These are phyloP conservation scores for Corylus heterophylla DNA, from an alignment of 306 rosid genomes.

Conservation along the genomic window DNA sequence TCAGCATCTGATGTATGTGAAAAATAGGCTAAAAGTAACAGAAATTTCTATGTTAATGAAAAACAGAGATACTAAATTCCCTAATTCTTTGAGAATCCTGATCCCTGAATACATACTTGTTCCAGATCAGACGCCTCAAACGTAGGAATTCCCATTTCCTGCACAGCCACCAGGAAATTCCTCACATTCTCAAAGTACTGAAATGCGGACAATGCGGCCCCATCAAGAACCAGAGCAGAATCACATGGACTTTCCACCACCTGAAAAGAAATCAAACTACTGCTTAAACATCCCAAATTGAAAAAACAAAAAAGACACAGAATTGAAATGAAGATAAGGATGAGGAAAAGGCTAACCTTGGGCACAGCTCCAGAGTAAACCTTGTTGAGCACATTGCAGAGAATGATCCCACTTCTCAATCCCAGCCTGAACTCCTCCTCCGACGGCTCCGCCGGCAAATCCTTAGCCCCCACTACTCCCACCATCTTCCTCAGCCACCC, in stretches of 20 bases:
- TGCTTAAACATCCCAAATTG: neutral
- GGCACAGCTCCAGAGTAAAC: conserved; percentile 81
- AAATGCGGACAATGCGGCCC: conserved; percentile 85
- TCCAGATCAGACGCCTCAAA: conserved; percentile 96
- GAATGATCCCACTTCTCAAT: conserved; percentile 89
- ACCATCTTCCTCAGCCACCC: conserved; percentile 96
- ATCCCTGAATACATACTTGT: conserved; percentile 59
- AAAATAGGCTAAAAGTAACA: neutral
- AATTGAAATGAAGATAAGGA: conserved; percentile 11
- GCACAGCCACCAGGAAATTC: conserved; percentile 79
- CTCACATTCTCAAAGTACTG: conserved; percentile 95
- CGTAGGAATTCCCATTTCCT: conserved; percentile 82
- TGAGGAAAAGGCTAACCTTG: conserved; percentile 47
- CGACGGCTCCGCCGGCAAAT: conserved; percentile 94
- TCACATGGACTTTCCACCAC: conserved; percentile 93
- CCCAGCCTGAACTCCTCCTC: conserved; percentile 98
- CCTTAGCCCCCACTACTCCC: conserved; percentile 95
- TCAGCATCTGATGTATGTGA: neutral
- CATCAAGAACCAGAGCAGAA: conserved; percentile 77
- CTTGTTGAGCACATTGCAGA: conserved; percentile 84
- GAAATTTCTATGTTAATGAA: neutral
- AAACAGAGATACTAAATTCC: neutral
- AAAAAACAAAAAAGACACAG: neutral
- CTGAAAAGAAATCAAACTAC: conserved; percentile 33
- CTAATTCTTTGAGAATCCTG: neutral